These are phyloP conservation scores for Symbiodinium natans DNA, from an alignment of 73 alveolate species.

Conservation along the genomic window DNA sequence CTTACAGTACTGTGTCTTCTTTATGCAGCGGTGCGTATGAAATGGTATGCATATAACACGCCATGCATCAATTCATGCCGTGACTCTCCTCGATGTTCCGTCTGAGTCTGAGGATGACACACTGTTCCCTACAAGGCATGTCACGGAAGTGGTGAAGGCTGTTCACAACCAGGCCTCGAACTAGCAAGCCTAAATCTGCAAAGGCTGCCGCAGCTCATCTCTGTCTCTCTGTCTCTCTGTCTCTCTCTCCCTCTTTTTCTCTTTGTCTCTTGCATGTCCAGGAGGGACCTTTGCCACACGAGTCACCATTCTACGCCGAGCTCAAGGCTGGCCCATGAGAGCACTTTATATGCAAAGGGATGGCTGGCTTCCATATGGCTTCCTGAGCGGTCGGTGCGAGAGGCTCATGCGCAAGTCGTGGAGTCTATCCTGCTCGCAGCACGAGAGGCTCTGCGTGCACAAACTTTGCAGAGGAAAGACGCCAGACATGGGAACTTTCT, in stretches of 20 bases:
- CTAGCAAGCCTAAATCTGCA: not conserved
- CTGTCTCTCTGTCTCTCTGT: too few species aligned
- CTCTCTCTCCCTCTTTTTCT: too few species aligned
- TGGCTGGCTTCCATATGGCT: too few species aligned
- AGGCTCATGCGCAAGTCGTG: slow-evolving; percentile 80
- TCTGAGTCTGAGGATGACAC: slow-evolving; percentile 47
- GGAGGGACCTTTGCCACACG: slow-evolving; percentile 69
- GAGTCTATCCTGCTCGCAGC: slow-evolving; percentile 61
- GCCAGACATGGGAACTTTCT: too few species aligned
- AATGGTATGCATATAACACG: too few species aligned
- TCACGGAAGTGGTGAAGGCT: slow-evolving; percentile 76
- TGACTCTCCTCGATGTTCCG: not conserved
- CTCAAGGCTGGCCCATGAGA: not conserved
- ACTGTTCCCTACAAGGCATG: slow-evolving; percentile 67
- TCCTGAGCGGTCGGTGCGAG: too few species aligned
- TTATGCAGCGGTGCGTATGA: too few species aligned
- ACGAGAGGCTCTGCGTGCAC: slow-evolving; percentile 24
- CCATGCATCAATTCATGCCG: too few species aligned
- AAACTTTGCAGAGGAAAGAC: not conserved
- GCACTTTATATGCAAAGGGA: too few species aligned
- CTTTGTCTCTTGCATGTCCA: too few species aligned
- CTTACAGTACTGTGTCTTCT: slow-evolving; percentile 5
- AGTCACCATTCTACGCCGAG: slow-evolving; percentile 54
- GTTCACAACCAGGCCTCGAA: slow-evolving; percentile 43
- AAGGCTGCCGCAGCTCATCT: too few species aligned